A percentile compares a stretch with the other conserved stretches of the same genome.
Conservation (phyloP, 768 basidiomycete species). For the Lepiota venenata region DNA sequence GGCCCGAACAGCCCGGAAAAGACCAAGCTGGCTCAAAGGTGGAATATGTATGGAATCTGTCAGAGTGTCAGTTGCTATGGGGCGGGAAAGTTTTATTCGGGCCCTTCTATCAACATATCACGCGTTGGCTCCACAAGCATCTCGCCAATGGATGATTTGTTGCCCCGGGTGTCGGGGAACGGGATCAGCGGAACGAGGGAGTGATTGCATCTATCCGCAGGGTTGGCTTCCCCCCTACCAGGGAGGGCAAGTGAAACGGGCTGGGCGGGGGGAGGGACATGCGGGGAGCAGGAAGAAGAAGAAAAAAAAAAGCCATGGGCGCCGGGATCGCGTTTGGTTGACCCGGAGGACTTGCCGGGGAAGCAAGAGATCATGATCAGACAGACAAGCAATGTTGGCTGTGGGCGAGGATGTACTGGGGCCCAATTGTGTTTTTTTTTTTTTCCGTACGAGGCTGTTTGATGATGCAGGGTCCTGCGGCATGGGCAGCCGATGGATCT, state of each 20-base stretch:
- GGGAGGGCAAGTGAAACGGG: not conserved
- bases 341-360: not conserved
- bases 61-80: slow-evolving; percentile 8
- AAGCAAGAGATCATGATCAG: not conserved
- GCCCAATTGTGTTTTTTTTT: too few species aligned
- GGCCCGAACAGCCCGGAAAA: slow-evolving; percentile 1
- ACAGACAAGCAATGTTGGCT: not conserved
- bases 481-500: slow-evolving; percentile 11
- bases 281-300: too few species aligned
- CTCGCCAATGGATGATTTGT: slow-evolving; percentile 2
- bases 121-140: slow-evolving; percentile 1
- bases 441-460: slow-evolving; percentile 2
- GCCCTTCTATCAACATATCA: slow-evolving; percentile 1
- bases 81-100: slow-evolving; percentile 10
- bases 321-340: not conserved
- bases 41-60: not conserved
- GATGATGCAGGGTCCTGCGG: slow-evolving; percentile 12
- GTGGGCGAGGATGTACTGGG: not conserved
- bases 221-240: slow-evolving; percentile 5
- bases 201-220: slow-evolving; percentile 2
- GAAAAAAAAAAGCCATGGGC: slow-evolving; percentile 1
- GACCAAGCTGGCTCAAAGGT: not conserved
- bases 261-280: not conserved
- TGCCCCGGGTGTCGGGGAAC: not conserved
- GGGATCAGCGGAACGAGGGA: slow-evolving; percentile 9